These are phyloP conservation scores for Dimocarpus longan DNA, from an alignment of 345 rosid genomes.

Conservation along the genomic window DNA sequence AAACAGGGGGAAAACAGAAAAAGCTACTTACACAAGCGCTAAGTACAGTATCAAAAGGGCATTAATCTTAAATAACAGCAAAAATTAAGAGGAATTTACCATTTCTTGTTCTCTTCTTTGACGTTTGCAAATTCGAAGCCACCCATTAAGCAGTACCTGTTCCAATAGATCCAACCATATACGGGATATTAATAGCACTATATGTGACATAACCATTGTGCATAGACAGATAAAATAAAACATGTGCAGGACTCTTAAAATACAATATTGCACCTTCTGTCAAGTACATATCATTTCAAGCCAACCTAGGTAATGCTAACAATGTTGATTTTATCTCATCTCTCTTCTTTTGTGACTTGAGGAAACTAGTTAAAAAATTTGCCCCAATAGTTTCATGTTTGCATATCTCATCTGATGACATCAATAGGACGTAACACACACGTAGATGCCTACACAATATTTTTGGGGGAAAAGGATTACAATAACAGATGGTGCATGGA, in stretches of 20 bases:
- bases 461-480: background rate
- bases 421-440: background rate
- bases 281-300: background rate
- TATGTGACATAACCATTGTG: constrained; percentile 8
- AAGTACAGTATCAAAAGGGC: background rate
- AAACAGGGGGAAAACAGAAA: constrained; percentile 12
- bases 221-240: constrained; percentile 1
- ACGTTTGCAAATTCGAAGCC: constrained; percentile 84
- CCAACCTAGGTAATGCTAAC: background rate
- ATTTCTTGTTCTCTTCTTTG: constrained; percentile 86
- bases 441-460: background rate
- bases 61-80: background rate
- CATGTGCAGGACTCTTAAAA: background rate
- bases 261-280: background rate
- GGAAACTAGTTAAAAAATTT: background rate
- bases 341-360: background rate
- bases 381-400: background rate
- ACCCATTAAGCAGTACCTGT: constrained; percentile 82
- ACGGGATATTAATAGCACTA: constrained; percentile 18
- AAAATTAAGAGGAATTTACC: constrained; percentile 37
- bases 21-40: background rate
- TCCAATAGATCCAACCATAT: constrained; percentile 22
- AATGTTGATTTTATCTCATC: background rate
- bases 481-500: constrained; percentile 36
- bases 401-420: background rate